phyloP scores from a whole-genome alignment of 2,329 filamentous ascomycete genomes.

The Orbilia oligospora region DNA sequence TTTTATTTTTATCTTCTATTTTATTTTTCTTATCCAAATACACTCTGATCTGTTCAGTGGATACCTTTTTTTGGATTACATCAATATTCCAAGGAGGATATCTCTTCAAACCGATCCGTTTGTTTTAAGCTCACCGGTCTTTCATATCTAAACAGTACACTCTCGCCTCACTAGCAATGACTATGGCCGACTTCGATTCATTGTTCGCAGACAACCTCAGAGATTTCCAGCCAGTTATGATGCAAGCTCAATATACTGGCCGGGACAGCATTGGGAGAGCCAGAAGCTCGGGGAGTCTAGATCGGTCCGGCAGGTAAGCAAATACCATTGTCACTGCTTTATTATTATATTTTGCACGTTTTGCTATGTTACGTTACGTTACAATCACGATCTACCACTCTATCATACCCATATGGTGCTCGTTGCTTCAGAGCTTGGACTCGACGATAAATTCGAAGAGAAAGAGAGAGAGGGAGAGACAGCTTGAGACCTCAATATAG shows the following conservation, averaged over 20 bases:
- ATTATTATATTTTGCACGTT: neutral
- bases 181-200: conserved; percentile 59
- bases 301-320: conserved; percentile 55
- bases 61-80: neutral
- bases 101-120: neutral
- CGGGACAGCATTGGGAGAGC: conserved; percentile 49
- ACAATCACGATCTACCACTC: neutral
- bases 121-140: neutral
- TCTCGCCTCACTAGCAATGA: conserved; percentile 31
- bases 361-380: neutral
- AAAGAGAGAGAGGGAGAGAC: neutral
- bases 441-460: neutral
- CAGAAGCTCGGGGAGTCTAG: conserved; percentile 49
- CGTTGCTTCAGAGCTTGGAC: conserved; percentile 18
- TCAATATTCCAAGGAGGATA: neutral
- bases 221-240: conserved; percentile 59
- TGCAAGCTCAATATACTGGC: conserved; percentile 52
- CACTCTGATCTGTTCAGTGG: neutral
- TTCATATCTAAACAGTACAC: neutral
- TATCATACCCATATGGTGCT: conserved; percentile 3
- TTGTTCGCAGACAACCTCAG: conserved; percentile 57
- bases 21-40: neutral
- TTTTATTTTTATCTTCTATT: neutral
- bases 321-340: neutral
- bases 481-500: conserved; percentile 21